These are phyloP conservation scores for Murraya koenigii DNA, from an alignment of 345 rosid species.

Conservation along the genomic window DNA sequence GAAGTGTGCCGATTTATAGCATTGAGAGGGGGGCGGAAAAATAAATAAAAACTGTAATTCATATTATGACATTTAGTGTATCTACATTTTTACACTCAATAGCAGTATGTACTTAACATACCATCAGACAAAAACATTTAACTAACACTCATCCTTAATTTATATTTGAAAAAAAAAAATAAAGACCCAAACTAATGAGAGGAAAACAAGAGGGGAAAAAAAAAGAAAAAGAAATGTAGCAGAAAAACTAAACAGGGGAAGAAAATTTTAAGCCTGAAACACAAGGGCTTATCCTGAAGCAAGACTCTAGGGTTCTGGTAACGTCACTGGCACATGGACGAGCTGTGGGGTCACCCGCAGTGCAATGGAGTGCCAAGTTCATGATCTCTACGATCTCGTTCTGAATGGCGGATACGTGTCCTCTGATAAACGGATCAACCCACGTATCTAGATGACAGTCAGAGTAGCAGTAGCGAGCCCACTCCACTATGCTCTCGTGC, in stretches of 20 bases:
- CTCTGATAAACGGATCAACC: constrained; percentile 57
- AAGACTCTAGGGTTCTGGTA: constrained; percentile 46
- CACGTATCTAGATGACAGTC: constrained; percentile 62
- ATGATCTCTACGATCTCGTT: constrained; percentile 52
- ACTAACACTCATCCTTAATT: constrained; percentile 11
- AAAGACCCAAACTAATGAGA: neutral
- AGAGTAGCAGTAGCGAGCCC: constrained; percentile 74
- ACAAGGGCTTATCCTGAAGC: constrained; percentile 35
- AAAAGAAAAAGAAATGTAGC: neutral
- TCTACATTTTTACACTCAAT: constrained; percentile 42
- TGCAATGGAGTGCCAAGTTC: constrained; percentile 77
- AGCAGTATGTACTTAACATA: constrained; percentile 36
- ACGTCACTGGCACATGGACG: constrained; percentile 57
- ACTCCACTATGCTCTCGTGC: constrained; percentile 53
- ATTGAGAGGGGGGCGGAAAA: neutral
- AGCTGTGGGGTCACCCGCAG: constrained; percentile 55
- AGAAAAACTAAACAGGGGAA: constrained; percentile 22
- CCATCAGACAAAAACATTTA: constrained; percentile 39
- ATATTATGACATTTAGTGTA: constrained; percentile 29
- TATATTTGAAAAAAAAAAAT: neutral
- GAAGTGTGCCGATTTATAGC: too few species aligned
- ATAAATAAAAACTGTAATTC: constrained; percentile 17
- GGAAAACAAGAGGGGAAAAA: neutral
- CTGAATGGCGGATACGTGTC: constrained; percentile 25
- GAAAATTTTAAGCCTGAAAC: constrained; percentile 37